These are phyloP conservation scores for Rhodosporidiobolus odoratus DNA, from an alignment of 768 basidiomycete genomes.

Conservation along the genomic window DNA sequence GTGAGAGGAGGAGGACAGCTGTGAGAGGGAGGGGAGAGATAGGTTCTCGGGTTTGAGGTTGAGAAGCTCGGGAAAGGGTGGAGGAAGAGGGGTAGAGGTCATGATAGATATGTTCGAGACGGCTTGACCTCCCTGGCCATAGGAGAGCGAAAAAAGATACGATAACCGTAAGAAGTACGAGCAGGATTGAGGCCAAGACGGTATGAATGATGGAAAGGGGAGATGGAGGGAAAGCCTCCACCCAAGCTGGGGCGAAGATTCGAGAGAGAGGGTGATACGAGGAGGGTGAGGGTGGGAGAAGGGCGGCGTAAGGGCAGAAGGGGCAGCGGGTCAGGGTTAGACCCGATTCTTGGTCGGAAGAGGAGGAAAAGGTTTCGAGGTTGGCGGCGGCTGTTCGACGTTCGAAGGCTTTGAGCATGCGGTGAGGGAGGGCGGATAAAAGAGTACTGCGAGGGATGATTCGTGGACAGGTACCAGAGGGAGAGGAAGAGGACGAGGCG, in stretches of 20 bases:
- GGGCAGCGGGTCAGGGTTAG: not conserved
- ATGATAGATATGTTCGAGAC: not conserved
- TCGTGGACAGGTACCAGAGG: not conserved
- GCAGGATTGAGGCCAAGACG: not conserved
- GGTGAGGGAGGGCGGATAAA: not conserved
- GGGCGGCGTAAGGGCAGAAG: not conserved
- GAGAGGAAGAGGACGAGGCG: not conserved
- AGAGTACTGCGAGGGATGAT: not conserved
- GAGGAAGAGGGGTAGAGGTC: not conserved
- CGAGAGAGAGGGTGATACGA: not conserved
- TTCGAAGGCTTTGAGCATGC: not conserved
- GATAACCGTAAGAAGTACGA: not conserved
- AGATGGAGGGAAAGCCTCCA: not conserved
- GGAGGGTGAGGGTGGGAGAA: not conserved
- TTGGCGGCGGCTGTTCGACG: not conserved
- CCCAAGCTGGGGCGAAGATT: not conserved
- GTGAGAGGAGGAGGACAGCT: not conserved
- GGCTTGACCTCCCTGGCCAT: not conserved
- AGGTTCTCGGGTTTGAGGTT: not conserved
- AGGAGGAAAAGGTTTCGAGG: not conserved
- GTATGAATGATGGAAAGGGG: not conserved
- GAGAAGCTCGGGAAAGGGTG: not conserved
- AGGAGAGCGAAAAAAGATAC: not conserved
- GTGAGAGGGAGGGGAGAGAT: not conserved
- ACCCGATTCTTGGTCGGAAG: not conserved